phyloP scores from a whole-genome alignment of 495 filamentous ascomycete genomes.

The Podospora bellae-mahoneyi region DNA sequence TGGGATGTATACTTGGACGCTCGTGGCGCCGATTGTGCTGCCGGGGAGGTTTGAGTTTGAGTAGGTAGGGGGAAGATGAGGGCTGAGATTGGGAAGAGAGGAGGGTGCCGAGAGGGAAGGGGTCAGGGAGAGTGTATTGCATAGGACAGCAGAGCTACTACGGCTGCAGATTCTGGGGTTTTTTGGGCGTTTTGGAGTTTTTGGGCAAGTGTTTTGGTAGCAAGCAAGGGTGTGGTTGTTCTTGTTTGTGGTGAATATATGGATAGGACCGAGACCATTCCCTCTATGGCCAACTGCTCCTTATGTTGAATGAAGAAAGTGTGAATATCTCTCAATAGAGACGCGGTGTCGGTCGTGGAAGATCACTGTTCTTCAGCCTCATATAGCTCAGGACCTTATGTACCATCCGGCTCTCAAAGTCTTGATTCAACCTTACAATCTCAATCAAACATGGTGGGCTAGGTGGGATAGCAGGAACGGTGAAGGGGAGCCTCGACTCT shows the following conservation, averaged over 20 bases:
- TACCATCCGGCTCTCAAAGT: no score
- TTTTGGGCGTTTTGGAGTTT: background rate
- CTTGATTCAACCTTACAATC: no score
- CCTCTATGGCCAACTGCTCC: no score
- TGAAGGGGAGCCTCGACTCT: no score
- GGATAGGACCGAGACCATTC: background rate
- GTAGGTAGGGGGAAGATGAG: slow-evolving; percentile 14
- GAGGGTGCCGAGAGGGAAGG: background rate
- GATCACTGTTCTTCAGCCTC: no score
- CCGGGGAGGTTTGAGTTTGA: slow-evolving; percentile 76
- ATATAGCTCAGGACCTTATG: no score
- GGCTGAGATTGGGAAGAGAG: background rate
- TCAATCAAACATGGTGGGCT: no score
- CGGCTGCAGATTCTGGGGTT: background rate
- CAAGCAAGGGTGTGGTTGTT: background rate
- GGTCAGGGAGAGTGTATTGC: background rate
- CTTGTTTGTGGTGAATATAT: background rate
- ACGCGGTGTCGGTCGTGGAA: no score
- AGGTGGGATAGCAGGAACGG: no score
- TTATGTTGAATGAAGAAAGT: no score
- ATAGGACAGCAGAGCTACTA: background rate
- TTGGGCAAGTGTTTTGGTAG: background rate
- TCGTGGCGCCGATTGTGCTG: slow-evolving; percentile 79
- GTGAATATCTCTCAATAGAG: no score
- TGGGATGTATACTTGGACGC: slow-evolving; percentile 86